Percentiles rank a stretch among this genome's conserved stretches.
These are phyloP conservation scores for Trametes sanguinea DNA, from an alignment of 768 basidiomycete species.

Conservation along the genomic window DNA sequence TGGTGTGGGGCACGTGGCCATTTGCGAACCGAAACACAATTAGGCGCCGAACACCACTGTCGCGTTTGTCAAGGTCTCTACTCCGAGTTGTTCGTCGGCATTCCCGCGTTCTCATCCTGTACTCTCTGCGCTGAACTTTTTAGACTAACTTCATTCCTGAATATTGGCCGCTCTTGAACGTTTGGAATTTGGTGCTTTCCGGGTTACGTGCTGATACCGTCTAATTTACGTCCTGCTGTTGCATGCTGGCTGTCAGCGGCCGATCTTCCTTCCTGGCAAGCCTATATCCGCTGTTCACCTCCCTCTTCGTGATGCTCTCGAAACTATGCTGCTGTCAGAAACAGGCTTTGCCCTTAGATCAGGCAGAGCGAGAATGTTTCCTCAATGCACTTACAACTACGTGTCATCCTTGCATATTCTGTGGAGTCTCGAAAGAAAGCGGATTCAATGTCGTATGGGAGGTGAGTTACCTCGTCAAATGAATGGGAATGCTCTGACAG, in stretches of 20 bases:
- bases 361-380: slow-evolving; percentile 10
- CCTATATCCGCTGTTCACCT: neutral
- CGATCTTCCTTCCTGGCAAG: neutral
- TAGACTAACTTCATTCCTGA: too few relatives aligned
- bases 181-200: neutral
- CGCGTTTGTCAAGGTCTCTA: too few relatives aligned
- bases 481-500: neutral
- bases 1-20: slow-evolving; percentile 14
- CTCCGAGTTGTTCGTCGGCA: neutral
- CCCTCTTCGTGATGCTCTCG: neutral
- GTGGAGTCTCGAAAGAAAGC: slow-evolving; percentile 31
- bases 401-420: slow-evolving; percentile 35
- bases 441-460: slow-evolving; percentile 40
- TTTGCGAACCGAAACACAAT: neutral
- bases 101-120: neutral
- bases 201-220: neutral
- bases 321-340: neutral
- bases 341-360: neutral
- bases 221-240: neutral
- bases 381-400: neutral
- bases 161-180: neutral
- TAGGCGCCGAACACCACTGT: too few relatives aligned
- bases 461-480: slow-evolving; percentile 25
- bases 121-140: neutral
- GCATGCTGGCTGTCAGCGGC: neutral